Conservation (phyloP, 257 asterid genomes). For the Solanum medicagineum region DNA sequence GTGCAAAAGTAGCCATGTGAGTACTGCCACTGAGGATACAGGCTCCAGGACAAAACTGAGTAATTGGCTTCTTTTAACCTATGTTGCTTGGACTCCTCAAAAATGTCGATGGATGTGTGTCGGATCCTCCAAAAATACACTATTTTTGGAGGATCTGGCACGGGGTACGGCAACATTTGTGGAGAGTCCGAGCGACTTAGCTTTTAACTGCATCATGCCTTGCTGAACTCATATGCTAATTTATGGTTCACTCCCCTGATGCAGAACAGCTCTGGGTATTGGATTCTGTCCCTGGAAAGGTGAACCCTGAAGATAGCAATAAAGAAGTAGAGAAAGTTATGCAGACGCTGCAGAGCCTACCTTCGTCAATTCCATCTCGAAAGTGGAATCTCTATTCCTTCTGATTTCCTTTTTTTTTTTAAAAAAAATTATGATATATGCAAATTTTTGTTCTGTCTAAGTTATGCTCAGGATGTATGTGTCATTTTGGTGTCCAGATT, state of each 20-base stretch:
- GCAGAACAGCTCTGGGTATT: constrained; percentile 93
- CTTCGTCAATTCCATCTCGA: constrained; percentile 59
- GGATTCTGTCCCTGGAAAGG: constrained; percentile 88
- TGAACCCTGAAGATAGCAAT: constrained; percentile 31
- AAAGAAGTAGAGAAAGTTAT: constrained; percentile 94
- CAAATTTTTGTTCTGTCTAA: not conserved
- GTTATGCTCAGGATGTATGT: not conserved
- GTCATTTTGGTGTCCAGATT: not conserved
- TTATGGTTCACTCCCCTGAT: constrained; percentile 9
- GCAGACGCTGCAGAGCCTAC: constrained; percentile 54
- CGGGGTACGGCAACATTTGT: too few species aligned
- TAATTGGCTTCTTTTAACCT: not conserved
- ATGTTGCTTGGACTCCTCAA: too few species aligned
- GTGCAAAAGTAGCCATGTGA: not conserved
- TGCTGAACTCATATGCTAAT: not conserved
- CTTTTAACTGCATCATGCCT: not conserved
- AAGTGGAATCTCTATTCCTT: constrained; percentile 32
- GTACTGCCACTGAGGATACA: not conserved
- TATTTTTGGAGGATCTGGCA: too few species aligned
- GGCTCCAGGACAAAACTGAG: not conserved
- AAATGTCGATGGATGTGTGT: too few species aligned
- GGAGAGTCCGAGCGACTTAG: too few species aligned
- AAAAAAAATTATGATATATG: not conserved
- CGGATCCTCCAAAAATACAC: too few species aligned
- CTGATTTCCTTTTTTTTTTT: not conserved